Conservation (phyloP, 371 early-diverging fungal species). For the Mucor lusitanicus region DNA sequence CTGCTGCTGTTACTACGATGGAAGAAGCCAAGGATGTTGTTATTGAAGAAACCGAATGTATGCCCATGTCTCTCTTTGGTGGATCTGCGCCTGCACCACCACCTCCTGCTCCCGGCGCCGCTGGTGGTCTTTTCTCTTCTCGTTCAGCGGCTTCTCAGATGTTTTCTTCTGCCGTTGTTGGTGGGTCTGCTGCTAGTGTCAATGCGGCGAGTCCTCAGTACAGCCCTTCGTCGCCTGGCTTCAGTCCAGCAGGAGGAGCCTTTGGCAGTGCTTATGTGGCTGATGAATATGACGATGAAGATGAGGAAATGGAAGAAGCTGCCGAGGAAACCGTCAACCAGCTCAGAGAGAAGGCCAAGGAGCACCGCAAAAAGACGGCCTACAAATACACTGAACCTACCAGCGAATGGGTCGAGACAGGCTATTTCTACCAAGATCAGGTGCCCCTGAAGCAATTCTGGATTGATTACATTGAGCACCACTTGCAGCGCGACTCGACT, state of each 20-base stretch:
- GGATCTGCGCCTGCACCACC: no score
- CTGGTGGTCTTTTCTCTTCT: not conserved
- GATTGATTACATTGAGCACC: slow-evolving; percentile 45
- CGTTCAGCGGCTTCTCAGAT: not conserved
- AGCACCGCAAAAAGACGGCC: slow-evolving; percentile 14
- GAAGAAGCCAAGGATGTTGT: not conserved
- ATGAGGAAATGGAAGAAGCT: slow-evolving; percentile 12
- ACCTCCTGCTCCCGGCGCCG: not conserved
- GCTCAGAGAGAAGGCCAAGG: slow-evolving; percentile 21
- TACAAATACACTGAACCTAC: slow-evolving; percentile 31
- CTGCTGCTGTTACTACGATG: not conserved
- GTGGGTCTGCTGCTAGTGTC: not conserved
- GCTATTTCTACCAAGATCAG: slow-evolving; percentile 3
- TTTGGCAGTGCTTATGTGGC: not conserved
- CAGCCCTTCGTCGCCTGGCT: not conserved
- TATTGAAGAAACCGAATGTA: not conserved
- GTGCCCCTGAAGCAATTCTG: slow-evolving; percentile 46
- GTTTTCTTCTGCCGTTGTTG: not conserved
- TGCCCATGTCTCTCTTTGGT: no score
- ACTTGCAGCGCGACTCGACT: not conserved
- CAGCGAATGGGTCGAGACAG: slow-evolving; percentile 35
- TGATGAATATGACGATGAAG: not conserved
- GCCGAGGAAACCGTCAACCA: slow-evolving; percentile 17
- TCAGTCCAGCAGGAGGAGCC: not conserved
- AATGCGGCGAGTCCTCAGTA: not conserved